Evolutionary conservation across 148 eudicot genomes (phyloP).

Genomic region (Vaccinium darrowii): DNA sequence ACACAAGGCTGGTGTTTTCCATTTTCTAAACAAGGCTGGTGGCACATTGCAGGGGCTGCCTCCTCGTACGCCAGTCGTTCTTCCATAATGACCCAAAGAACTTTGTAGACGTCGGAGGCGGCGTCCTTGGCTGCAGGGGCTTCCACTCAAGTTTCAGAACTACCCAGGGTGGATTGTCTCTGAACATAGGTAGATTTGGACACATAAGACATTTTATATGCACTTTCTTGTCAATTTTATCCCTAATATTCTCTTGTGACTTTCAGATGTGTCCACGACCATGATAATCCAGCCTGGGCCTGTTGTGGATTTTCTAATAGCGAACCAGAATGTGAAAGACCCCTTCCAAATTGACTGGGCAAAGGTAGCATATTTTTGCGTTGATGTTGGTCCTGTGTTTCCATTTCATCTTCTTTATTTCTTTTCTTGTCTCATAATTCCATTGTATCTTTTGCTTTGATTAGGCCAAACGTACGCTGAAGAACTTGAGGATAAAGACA

Average conservation of each 20-base stretch:
- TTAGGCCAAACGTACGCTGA: constrained; percentile 59
- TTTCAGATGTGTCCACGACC: constrained; percentile 44
- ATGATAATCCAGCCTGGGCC: constrained; percentile 42
- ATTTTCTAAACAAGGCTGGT: neutral
- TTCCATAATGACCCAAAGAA: constrained; percentile 32
- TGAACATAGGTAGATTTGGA: constrained; percentile 36
- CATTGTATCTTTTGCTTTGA: neutral
- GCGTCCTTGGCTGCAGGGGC: constrained; percentile 50
- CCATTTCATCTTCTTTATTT: neutral
- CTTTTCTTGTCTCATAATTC: neutral
- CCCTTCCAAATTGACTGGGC: constrained; percentile 46
- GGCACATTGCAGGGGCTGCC: constrained; percentile 36
- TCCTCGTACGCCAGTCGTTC: constrained; percentile 43
- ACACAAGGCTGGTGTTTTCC: neutral
- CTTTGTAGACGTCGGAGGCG: constrained; percentile 38
- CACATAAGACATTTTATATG: neutral
- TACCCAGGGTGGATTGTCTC: constrained; percentile 39
- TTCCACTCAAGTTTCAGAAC: constrained; percentile 44
- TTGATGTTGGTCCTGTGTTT: neutral
- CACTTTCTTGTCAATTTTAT: neutral
- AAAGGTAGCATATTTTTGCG: constrained; percentile 21
- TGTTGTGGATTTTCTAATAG: constrained; percentile 37
- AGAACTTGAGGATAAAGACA: constrained; percentile 48
- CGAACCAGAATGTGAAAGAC: constrained; percentile 45
- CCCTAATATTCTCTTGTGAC: neutral